phyloP scores from a whole-genome alignment of 331 rosid genomes.

The Malus hybrid region DNA sequence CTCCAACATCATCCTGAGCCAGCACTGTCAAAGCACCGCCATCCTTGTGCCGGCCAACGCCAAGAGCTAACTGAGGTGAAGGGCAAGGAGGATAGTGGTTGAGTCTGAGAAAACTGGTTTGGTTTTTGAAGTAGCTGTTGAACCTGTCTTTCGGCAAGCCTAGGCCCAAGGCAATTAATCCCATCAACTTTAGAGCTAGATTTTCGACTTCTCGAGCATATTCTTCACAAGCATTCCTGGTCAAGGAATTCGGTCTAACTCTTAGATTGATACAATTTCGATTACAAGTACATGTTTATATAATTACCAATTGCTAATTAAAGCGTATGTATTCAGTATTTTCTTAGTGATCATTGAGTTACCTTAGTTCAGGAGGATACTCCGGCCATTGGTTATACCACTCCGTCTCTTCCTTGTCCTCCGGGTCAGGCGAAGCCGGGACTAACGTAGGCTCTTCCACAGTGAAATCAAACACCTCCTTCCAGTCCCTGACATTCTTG shows the following conservation, averaged over 20 bases:
- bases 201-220: constrained; percentile 53
- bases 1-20: constrained; percentile 68
- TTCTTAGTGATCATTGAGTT: neutral
- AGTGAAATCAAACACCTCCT: constrained; percentile 54
- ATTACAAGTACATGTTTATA: neutral
- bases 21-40: constrained; percentile 58
- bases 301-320: neutral
- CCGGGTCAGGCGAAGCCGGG: constrained; percentile 26
- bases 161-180: constrained; percentile 50
- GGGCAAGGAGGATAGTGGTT: constrained; percentile 75
- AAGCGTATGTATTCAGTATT: neutral
- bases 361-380: constrained; percentile 45
- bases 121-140: constrained; percentile 38
- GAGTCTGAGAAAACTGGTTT: constrained; percentile 37
- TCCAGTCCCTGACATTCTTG: constrained; percentile 77
- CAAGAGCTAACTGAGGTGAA: constrained; percentile 49
- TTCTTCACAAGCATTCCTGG: constrained; percentile 41
- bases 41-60: constrained; percentile 71
- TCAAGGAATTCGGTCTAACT: neutral
- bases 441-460: constrained; percentile 32
- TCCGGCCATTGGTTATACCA: constrained; percentile 47
- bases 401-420: constrained; percentile 17
- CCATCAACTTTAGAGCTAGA: constrained; percentile 52
- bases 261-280: neutral
- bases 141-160: constrained; percentile 45